Conservation (phyloP, 495 filamentous ascomycete species). For the Margaritispora aquatica region DNA sequence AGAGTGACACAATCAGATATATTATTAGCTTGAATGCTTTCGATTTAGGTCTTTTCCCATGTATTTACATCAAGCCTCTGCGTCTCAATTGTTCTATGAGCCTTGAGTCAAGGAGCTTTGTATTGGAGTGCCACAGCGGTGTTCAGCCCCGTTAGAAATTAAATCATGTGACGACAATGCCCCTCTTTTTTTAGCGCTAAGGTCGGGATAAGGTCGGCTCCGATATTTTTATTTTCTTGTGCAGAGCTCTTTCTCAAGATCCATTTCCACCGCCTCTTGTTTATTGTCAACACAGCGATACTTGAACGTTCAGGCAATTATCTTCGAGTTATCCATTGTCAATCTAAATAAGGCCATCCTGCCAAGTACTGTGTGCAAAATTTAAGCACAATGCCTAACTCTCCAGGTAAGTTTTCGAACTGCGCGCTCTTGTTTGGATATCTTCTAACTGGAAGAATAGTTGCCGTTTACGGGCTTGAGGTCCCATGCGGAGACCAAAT, state of each 20-base stretch:
- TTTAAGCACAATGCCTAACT: conserved; percentile 22
- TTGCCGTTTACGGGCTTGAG: conserved; percentile 84
- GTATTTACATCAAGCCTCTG: no score
- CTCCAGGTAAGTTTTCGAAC: conserved; percentile 17
- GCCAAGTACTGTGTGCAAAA: neutral
- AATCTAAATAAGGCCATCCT: neutral
- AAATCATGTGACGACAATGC: neutral
- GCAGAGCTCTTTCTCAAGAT: neutral
- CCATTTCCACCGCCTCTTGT: neutral
- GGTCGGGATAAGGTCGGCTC: neutral
- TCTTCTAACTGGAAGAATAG: conserved; percentile 25
- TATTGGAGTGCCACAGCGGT: neutral
- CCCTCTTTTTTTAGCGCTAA: neutral
- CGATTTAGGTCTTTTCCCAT: neutral
- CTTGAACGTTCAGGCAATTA: neutral
- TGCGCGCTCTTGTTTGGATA: neutral
- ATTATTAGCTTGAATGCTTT: neutral
- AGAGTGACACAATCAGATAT: neutral
- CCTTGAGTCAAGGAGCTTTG: neutral
- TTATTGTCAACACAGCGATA: neutral
- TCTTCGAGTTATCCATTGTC: neutral
- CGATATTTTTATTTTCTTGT: neutral
- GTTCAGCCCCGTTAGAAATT: neutral
- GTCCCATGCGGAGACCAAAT: conserved; percentile 74
- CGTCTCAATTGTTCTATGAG: no score